A percentile compares a stretch with the other conserved stretches of the same genome.
Conservation (phyloP, 495 filamentous ascomycete genomes). For the Friedmanniomyces simplex region DNA sequence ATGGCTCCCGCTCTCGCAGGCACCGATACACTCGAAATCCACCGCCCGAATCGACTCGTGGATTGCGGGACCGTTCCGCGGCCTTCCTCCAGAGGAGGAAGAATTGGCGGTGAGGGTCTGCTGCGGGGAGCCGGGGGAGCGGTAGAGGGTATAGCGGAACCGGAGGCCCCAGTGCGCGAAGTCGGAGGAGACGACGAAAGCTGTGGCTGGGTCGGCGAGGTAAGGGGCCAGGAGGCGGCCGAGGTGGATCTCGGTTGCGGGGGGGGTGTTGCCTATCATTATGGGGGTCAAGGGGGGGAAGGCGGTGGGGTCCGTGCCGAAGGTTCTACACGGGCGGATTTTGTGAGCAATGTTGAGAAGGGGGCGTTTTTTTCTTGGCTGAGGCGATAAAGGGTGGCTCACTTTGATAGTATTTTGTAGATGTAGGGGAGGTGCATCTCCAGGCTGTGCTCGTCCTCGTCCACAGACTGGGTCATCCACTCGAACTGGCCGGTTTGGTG, state of each 20-base stretch:
- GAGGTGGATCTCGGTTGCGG: constrained; percentile 54
- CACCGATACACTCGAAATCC: constrained; percentile 72
- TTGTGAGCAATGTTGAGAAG: not conserved
- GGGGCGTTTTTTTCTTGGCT: too few relatives aligned
- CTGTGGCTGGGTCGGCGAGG: constrained; percentile 60
- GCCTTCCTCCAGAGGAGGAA: constrained; percentile 25
- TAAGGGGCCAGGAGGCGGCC: constrained; percentile 69
- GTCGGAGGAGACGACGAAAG: constrained; percentile 84
- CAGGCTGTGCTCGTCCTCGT: constrained; percentile 86
- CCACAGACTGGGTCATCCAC: constrained; percentile 57
- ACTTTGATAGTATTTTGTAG: constrained; percentile 65
- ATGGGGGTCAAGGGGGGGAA: constrained; percentile 78
- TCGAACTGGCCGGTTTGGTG: constrained; percentile 54
- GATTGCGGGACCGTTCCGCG: constrained; percentile 45
- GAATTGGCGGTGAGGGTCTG: constrained; percentile 27
- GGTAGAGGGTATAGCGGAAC: constrained; percentile 80
- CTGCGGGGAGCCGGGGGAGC: constrained; percentile 32
- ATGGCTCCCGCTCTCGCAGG: constrained; percentile 65
- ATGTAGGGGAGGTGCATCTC: constrained; percentile 97
- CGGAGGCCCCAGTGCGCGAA: constrained; percentile 94
- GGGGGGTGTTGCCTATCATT: constrained; percentile 68
- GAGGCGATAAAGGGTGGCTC: constrained; percentile 26
- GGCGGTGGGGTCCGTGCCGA: constrained; percentile 28
- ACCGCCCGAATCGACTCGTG: constrained; percentile 77
- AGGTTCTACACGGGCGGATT: constrained; percentile 16